Evolutionary conservation across 139 green algal genomes (phyloP), one percentile per base, ranked within the genome.

Genomic region (Closterium sp.): DNA sequence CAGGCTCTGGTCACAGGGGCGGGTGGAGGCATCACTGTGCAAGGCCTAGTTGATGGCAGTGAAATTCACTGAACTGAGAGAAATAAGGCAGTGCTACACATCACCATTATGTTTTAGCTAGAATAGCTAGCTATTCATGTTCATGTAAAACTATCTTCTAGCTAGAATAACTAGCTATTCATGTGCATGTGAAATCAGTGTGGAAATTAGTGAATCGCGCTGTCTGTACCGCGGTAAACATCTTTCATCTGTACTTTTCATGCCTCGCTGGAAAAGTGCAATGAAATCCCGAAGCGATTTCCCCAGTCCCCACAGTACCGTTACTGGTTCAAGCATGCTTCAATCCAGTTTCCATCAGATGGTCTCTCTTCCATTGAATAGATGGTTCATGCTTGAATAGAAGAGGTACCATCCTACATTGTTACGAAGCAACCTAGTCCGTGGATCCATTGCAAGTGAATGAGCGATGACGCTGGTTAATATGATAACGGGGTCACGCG

Each of bases 21-120:
- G 31, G 90, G 90, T 6, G 29, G 19, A 30, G 85, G 62, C 17
- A 79, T 93, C 30, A 86, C 87, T 50, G 89, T 92, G 17, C 85
- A 87, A 42, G 85, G 21, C 29, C 70, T 93, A 2, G 29, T 86
- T 27, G 90, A 93, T 29, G 90, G 90, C 17, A 38, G 42, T 22
- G 79, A 32, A 21, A 93, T 93, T 88, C 90, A 93, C 85, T 93
- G n/a, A 93, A 90, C 22, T 79, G 62, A 79, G 17, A 79, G 50
- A 50, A 50, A 17, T 13, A 50, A 0, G n/a, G n/a, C n/a, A n/a
- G n/a, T n/a, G 38, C 4, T 50, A 50, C 38, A 50, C 38, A 50
- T 50, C 38, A 50, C 38, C 38, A 17, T 50, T 50, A 50, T 50
- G 38, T 50, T 50, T 50, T 50, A 50, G 38, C 1, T 42, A 42